Base-by-base conservation (phyloP, 2,329 filamentous ascomycete species). In the Fusarium paranaense region DNA sequence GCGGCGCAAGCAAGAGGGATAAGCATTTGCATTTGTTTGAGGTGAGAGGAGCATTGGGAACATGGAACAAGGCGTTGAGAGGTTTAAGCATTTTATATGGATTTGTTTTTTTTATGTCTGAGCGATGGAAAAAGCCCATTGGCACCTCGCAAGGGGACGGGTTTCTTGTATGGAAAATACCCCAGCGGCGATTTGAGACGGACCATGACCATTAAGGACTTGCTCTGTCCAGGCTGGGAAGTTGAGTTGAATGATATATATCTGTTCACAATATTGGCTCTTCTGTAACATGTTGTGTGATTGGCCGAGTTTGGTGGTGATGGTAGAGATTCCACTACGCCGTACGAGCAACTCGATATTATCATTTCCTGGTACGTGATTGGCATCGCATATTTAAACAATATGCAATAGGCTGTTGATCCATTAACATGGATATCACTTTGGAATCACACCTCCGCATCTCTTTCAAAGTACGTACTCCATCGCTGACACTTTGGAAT, bases 1-100 rank as follows among this genome's bases (percentile, higher is more conserved):
- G 66, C 64, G 73, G 69, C 75, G 65, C 65, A 75, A 75, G 73
- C 66, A 68, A 71, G 69, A 66, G 60, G 66, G 64, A 65, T 63
- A 14, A 63, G 61, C 57, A 72, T 69, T 58, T 40, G 62, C 52
- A 74, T 76, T 71, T 70, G 47, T 61, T 61, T 52, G 57, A 66
- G 62, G 66, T 13, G 32, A 57, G 54, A 62, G 38, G 47, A 72
- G 65, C 70, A 75, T 74, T 71, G 63, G 66, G 63, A 35, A 25
- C 54, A 72, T 71, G 59, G 62, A 66, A 10, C 32, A 71, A 7
- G 76, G 76, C 70, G 76, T 78, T 76, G 54, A 25, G 22, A 27
- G 37, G 56, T 40, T n/a, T 61, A 35, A 38, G 37, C 40, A 64
- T 35, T 56, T 14, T 63, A 22, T 42, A 52, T 37, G 30, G 16